Percentiles rank a stretch among this genome's conserved stretches.
These are phyloP conservation scores for Chrysosporium keratinophilum DNA, from an alignment of 2,329 filamentous ascomycete species.

Conservation along the genomic window DNA sequence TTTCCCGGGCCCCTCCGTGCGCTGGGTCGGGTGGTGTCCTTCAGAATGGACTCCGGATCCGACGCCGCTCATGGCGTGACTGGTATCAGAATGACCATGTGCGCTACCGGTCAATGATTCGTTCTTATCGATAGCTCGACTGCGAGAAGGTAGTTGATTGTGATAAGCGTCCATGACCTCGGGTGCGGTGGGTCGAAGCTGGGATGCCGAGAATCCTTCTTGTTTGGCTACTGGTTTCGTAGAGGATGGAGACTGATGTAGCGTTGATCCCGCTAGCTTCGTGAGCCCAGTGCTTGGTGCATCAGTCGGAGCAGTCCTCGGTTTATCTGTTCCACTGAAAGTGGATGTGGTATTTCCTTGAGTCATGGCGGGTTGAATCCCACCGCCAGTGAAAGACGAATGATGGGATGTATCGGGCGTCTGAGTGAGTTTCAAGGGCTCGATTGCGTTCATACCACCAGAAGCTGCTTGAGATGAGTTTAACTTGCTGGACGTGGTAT, in stretches of 20 bases:
- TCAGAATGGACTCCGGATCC: neutral
- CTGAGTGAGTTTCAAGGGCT: too few relatives aligned
- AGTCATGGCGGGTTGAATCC: neutral
- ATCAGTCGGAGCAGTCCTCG: slow-evolving; percentile 15
- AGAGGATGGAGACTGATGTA: neutral
- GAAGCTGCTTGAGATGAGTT: too few relatives aligned
- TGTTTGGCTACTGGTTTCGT: slow-evolving; percentile 1
- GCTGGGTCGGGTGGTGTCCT: neutral
- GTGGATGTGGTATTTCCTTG: neutral
- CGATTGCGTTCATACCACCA: too few relatives aligned
- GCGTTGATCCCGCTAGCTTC: neutral
- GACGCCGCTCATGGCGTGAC: neutral
- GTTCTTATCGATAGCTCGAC: neutral
- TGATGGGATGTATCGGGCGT: neutral
- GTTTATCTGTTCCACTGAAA: slow-evolving; percentile 5
- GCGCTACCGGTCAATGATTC: neutral
- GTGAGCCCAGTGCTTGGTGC: slow-evolving; percentile 22
- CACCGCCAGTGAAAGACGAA: neutral
- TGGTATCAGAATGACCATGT: neutral
- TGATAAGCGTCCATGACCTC: neutral
- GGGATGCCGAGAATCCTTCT: neutral
- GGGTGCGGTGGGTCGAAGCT: neutral
- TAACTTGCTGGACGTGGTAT: too few relatives aligned
- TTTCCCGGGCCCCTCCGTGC: neutral
- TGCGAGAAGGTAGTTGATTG: neutral